Conservation (phyloP, 73 alveolate genomes). For the Uronychia setigera region DNA sequence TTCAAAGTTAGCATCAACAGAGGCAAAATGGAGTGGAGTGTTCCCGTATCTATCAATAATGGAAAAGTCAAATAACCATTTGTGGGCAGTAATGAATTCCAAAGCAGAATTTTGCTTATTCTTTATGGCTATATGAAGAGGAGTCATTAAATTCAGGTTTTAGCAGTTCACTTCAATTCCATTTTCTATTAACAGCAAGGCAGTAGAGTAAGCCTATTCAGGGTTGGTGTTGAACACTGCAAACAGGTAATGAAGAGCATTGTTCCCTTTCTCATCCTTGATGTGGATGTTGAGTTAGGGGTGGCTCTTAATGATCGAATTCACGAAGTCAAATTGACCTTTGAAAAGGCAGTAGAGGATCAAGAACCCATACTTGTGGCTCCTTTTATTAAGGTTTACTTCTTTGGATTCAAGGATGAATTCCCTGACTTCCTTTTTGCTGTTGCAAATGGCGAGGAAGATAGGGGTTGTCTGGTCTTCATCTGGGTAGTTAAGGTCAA, state of each 20-base stretch:
- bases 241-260: slow-evolving; percentile 33
- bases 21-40: slow-evolving; percentile 49
- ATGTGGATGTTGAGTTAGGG: slow-evolving; percentile 19
- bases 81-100: slow-evolving; percentile 28
- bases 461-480: slow-evolving; percentile 32
- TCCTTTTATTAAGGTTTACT: slow-evolving; percentile 18
- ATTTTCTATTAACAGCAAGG: slow-evolving; percentile 9
- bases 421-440: neutral
- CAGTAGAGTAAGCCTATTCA: neutral
- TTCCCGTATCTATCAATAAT: neutral
- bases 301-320: slow-evolving; percentile 6
- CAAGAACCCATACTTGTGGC: slow-evolving; percentile 28
- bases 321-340: slow-evolving; percentile 25
- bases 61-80: neutral
- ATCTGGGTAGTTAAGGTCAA: slow-evolving; percentile 9
- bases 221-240: slow-evolving; percentile 21
- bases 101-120: slow-evolving; percentile 10
- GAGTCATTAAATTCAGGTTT: slow-evolving; percentile 29
- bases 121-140: slow-evolving; percentile 38
- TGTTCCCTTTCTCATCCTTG: slow-evolving; percentile 40
- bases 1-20: slow-evolving; percentile 18
- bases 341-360: slow-evolving; percentile 28
- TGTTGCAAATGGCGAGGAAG: slow-evolving; percentile 25
- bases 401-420: neutral
- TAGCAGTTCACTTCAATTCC: slow-evolving; percentile 37